Conservation (phyloP, 164 flowering plant species). For the Aristolochia californica region DNA sequence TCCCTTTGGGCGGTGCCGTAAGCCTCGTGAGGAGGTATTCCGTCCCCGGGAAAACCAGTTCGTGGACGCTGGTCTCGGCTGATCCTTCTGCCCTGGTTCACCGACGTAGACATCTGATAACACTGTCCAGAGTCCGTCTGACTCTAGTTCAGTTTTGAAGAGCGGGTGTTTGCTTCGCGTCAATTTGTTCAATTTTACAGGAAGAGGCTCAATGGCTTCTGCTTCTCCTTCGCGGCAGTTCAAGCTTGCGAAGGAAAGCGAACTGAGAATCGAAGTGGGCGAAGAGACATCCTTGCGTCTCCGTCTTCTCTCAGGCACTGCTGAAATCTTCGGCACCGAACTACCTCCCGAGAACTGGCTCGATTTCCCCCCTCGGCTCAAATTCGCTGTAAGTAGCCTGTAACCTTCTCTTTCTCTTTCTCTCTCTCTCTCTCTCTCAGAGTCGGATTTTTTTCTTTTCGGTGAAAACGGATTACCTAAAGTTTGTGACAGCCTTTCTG, state of each 20-base stretch:
- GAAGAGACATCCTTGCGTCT: conserved; percentile 55
- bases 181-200: no score
- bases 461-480: no score
- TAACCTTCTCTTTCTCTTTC: neutral
- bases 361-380: conserved; percentile 67
- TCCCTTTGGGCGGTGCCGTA: no score
- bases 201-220: neutral
- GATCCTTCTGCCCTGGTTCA: no score
- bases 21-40: no score
- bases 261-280: conserved; percentile 69
- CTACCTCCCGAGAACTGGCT: conserved; percentile 86
- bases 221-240: conserved; percentile 32
- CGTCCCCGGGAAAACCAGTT: no score
- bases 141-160: no score
- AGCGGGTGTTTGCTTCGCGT: no score
- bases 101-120: no score
- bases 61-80: no score
- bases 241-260: conserved; percentile 75
- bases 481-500: no score
- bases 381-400: conserved; percentile 60
- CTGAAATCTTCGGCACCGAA: conserved; percentile 91
- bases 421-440: neutral
- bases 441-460: neutral
- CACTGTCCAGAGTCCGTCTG: no score
- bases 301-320: conserved; percentile 62